Base-by-base conservation (phyloP, 176 grass and related monocot genomes). In the Zoysia japonica region DNA sequence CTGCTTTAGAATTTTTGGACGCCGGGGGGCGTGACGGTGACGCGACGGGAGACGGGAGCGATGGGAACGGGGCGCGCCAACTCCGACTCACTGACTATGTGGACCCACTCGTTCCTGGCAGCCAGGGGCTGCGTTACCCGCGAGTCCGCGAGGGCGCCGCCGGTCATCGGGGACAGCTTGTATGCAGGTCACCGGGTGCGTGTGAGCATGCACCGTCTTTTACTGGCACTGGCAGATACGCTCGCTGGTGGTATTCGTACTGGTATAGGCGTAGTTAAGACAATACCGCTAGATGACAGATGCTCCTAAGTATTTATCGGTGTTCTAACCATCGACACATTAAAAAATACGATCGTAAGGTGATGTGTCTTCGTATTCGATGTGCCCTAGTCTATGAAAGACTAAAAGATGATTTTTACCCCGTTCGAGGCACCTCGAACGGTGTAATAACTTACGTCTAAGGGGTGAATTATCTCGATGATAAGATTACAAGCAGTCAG, bases 1-100 rank as follows among this genome's bases (percentile, higher is more conserved):
- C 37, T 41, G 15, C 74, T 78, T 70, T 61, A 88, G 80, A 77
- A 84, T 71, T 84, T 84, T 80, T 78, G 65, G 82, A 62, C 41
- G 53, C n/a, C 38, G 63, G 12, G 64, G 46, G 41, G 15, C 79
- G 85, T 65, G 74, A 64, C 49, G 71, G 80, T 71, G 74, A 83
- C 79, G 74, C 79, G 73, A 87, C 79, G 85, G 79, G 73, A 35
- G 65, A 45, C 37, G 55, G 47, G 35, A 7, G 68, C 40, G 79
- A 81, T 49, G 9, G 67, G 78, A 59, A 81, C 80, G 71, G 71
- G 51, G 69, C 59, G 43, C 52, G 66, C 65, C 41, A 56, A 14
- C 16, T 28, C 3, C 2, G 6, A 0, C 1, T 44, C 38, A 13
- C 77, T 79, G 78, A 80, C 52, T 5, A 0, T 0, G 1, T 16